These are phyloP conservation scores for Thymus mandschuricus DNA, from an alignment of 257 asterid genomes.

Conservation along the genomic window DNA sequence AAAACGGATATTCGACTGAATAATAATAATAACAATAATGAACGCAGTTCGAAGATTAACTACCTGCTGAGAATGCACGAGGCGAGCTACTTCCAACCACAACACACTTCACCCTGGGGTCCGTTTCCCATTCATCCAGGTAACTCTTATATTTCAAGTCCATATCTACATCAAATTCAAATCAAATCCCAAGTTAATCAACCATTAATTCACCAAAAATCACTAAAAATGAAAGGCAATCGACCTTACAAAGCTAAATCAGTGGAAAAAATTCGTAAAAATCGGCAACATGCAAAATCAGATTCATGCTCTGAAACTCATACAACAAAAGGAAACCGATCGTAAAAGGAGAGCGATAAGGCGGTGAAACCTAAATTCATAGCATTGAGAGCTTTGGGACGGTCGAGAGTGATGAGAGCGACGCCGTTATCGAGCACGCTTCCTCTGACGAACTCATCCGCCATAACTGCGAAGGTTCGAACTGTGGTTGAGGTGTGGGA, in stretches of 20 bases:
- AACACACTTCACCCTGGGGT: conserved; percentile 88
- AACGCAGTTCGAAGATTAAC: conserved; percentile 6
- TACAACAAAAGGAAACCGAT: background rate
- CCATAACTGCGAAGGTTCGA: conserved; percentile 58
- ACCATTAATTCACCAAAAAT: background rate
- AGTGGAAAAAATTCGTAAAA: background rate
- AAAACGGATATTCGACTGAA: background rate
- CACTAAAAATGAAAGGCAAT: background rate
- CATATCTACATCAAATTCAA: conserved; percentile 68
- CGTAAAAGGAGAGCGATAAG: background rate
- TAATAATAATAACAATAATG: background rate
- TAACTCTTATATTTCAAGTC: conserved; percentile 77
- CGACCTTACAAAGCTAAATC: conserved; percentile 5
- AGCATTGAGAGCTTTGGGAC: conserved; percentile 95
- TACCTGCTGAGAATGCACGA: conserved; percentile 98
- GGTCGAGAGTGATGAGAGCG: conserved; percentile 91
- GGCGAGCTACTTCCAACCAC: conserved; percentile 85
- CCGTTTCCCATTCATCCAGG: conserved; percentile 90
- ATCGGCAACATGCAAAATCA: background rate
- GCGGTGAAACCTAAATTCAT: conserved; percentile 72
- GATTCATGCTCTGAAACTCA: background rate
- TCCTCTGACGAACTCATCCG: conserved; percentile 84
- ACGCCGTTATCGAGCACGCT: conserved; percentile 78
- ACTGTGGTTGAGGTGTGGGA: conserved; percentile 21
- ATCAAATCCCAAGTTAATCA: conserved; percentile 21